Evolutionary conservation across 1,139 yeast genomes (phyloP).

Genomic region (Wickerhamomyces sp.): DNA sequence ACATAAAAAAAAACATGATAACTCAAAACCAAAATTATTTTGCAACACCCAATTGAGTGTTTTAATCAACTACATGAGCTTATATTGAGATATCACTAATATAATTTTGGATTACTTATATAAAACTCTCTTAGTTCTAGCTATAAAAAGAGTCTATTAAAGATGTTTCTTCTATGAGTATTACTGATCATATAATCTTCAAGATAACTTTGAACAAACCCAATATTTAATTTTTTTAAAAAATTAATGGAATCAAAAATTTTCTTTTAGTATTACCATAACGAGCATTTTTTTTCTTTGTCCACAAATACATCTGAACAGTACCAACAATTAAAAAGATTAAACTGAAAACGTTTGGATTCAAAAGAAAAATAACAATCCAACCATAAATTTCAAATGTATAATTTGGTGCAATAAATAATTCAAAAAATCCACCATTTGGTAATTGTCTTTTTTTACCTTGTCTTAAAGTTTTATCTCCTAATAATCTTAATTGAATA

Average conservation of each 20-base stretch:
- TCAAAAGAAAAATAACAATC: conserved; percentile 62
- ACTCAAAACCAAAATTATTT: no score
- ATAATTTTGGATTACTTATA: no score
- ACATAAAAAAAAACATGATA: no score
- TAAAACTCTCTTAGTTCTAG: no score
- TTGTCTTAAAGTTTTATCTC: conserved; percentile 31
- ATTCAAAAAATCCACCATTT: conserved; percentile 40
- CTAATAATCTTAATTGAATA: conserved; percentile 33
- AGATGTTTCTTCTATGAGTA: no score
- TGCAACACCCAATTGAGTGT: no score
- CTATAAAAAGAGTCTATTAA: no score
- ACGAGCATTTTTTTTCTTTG: conserved; percentile 52
- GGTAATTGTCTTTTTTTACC: conserved; percentile 33
- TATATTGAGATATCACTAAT: no score
- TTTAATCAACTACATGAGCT: no score
- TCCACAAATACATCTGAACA: conserved; percentile 71
- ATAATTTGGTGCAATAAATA: conserved; percentile 67
- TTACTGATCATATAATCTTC: no score
- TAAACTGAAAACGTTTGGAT: conserved; percentile 74
- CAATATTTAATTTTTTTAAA: no score
- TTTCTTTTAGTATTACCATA: conserved; percentile 34
- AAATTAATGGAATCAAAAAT: conserved; percentile 33
- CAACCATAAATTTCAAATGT: conserved; percentile 80
- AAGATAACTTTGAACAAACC: no score
- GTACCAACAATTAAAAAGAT: conserved; percentile 68